These are phyloP conservation scores for Melanopsichium pennsylvanicum DNA, from an alignment of 1,284 basidiomycete genomes.

Conservation along the genomic window DNA sequence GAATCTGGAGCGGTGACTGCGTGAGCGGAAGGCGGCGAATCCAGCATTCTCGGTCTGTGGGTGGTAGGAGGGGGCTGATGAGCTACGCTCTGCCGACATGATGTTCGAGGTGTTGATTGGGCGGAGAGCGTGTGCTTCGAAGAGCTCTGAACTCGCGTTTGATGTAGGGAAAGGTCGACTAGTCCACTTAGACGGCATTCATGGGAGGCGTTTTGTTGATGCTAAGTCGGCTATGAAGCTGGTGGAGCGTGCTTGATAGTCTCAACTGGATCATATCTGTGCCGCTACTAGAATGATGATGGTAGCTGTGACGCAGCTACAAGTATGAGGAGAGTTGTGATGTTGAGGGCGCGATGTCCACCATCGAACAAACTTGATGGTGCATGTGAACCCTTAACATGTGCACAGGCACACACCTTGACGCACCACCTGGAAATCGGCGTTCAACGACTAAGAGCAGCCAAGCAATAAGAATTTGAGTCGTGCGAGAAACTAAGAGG, in stretches of 20 bases:
- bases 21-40: conserved; percentile 40
- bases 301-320: too few relatives aligned
- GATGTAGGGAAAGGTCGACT: conserved; percentile 5
- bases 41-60: conserved; percentile 29
- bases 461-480: conserved; percentile 1
- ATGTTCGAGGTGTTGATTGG: conserved; percentile 2
- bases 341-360: too few relatives aligned
- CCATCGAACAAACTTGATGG: too few relatives aligned
- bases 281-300: too few relatives aligned
- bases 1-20: conserved; percentile 32
- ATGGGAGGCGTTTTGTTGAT: conserved; percentile 2
- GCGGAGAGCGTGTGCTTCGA: conserved; percentile 23
- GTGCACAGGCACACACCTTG: conserved; percentile 6
- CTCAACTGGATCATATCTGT: too few relatives aligned
- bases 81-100: conserved; percentile 39
- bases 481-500: conserved; percentile 30
- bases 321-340: too few relatives aligned
- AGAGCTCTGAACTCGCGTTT: conserved; percentile 13
- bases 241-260: background rate
- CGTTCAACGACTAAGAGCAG: too few relatives aligned
- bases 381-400: too few relatives aligned
- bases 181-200: conserved; percentile 28
- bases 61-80: conserved; percentile 32
- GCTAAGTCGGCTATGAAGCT: conserved; percentile 2
- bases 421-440: too few relatives aligned